A percentile compares a stretch with the other conserved stretches of the same genome.
These are phyloP conservation scores for Pseudisothecium myosuroides DNA, from an alignment of 225 moss, liverwort and hornwort genomes.

Conservation along the genomic window DNA sequence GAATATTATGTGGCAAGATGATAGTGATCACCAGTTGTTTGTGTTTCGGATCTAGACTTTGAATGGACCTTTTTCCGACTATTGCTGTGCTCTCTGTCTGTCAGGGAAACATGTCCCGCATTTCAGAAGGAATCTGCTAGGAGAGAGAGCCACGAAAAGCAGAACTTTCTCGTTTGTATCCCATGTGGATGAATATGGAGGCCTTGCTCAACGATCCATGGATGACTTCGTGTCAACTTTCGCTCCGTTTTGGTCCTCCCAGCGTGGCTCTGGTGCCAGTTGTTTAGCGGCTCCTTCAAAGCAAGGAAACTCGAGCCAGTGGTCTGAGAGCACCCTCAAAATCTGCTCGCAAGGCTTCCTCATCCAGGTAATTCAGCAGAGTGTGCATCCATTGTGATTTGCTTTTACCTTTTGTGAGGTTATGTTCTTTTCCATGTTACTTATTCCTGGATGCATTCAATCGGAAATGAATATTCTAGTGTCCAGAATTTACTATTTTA, in stretches of 20 bases:
- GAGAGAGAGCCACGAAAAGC: conserved; percentile 20
- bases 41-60: neutral
- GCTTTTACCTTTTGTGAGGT: neutral
- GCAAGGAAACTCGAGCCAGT: neutral
- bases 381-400: neutral
- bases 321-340: conserved; percentile 15
- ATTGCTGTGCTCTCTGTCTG: neutral
- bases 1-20: neutral
- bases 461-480: too few relatives aligned
- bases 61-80: neutral
- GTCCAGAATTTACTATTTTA: too few relatives aligned
- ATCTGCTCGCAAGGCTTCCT: conserved; percentile 17
- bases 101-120: conserved; percentile 47
- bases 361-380: conserved; percentile 6
- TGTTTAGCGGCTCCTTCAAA: conserved; percentile 8
- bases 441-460: too few relatives aligned
- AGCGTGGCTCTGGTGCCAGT: conserved; percentile 10
- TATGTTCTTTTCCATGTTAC: too few relatives aligned
- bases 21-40: neutral
- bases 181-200: conserved; percentile 46
- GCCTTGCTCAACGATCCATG: conserved; percentile 61
- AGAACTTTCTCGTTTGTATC: conserved; percentile 28
- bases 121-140: conserved; percentile 37
- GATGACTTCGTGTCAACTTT: conserved; percentile 49
- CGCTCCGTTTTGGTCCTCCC: conserved; percentile 31